Conservation (phyloP, 2,329 filamentous ascomycete genomes). For the Ilyonectria robusta region DNA sequence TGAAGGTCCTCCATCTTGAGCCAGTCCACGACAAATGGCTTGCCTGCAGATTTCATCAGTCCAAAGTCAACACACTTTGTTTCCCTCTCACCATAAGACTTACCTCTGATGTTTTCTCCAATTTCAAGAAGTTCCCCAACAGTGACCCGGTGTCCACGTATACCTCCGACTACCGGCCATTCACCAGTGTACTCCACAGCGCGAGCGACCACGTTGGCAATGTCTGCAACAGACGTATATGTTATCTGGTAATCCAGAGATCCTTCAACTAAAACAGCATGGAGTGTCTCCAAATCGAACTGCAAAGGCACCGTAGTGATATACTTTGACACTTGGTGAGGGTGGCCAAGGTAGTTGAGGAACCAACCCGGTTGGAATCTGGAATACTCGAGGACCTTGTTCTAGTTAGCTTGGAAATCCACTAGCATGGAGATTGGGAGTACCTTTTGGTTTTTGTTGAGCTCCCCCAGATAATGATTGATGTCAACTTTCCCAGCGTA, state of each 20-base stretch:
- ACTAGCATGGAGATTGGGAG: not conserved
- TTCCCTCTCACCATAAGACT: slow-evolving; percentile 3
- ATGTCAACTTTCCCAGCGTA: slow-evolving; percentile 66
- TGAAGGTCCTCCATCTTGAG: slow-evolving; percentile 38
- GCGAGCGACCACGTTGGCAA: slow-evolving; percentile 55
- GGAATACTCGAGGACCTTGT: slow-evolving; percentile 66
- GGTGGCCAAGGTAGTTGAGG: slow-evolving; percentile 66
- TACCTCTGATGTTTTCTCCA: slow-evolving; percentile 57
- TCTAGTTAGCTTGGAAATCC: not conserved
- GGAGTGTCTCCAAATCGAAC: slow-evolving; percentile 55
- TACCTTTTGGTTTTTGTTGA: slow-evolving; percentile 63
- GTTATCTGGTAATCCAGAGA: slow-evolving; percentile 57
- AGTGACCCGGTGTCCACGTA: slow-evolving; percentile 55
- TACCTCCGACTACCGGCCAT: slow-evolving; percentile 60
- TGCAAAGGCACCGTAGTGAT: slow-evolving; percentile 55
- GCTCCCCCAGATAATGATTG: slow-evolving; percentile 62
- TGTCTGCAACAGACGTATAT: slow-evolving; percentile 59
- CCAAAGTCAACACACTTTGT: slow-evolving; percentile 36
- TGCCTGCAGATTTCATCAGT: slow-evolving; percentile 20
- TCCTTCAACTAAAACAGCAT: slow-evolving; percentile 59
- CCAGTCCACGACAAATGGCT: slow-evolving; percentile 31
- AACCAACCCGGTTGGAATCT: slow-evolving; percentile 69
- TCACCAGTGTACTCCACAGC: slow-evolving; percentile 59
- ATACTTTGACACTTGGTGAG: slow-evolving; percentile 60
- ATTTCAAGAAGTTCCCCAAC: slow-evolving; percentile 54